Conservation (phyloP, 208 protist genomes). For the Strigomonas oncopelti region DNA sequence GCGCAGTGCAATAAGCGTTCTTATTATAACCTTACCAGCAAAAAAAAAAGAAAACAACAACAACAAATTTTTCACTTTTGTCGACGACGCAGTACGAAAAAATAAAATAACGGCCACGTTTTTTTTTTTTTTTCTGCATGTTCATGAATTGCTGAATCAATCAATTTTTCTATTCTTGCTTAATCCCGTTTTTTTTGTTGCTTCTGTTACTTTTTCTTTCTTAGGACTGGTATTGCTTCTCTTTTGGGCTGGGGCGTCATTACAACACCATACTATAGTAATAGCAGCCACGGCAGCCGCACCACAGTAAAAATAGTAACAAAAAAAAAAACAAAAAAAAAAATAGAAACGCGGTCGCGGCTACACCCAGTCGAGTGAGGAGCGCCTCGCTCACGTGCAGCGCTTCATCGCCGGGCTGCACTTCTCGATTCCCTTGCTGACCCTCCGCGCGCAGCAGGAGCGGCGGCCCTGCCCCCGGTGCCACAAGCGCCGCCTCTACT, state of each 20-base stretch:
- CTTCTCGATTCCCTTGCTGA: slow-evolving; percentile 67
- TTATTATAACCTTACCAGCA: no score
- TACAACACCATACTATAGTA: no score
- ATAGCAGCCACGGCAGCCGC: no score
- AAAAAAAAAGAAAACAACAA: no score
- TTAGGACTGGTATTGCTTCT: no score
- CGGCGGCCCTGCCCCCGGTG: slow-evolving; percentile 72
- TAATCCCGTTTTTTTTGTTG: no score
- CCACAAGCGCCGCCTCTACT: slow-evolving; percentile 72
- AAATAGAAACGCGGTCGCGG: slow-evolving; percentile 65
- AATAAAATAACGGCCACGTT: not conserved
- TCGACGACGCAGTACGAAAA: not conserved
- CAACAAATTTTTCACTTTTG: not conserved
- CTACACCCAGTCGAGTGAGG: slow-evolving; percentile 62
- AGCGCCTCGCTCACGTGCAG: slow-evolving; percentile 46
- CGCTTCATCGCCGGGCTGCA: slow-evolving; percentile 65
- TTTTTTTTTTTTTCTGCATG: not conserved
- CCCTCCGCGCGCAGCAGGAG: slow-evolving; percentile 53
- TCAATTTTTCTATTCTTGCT: not conserved
- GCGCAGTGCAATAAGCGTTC: not conserved
- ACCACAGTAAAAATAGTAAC: no score
- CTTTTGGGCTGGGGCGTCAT: no score
- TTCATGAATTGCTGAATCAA: not conserved
- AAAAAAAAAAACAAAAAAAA: not conserved
- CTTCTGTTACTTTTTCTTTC: not conserved